Evolutionary conservation across 73 alveolate genomes (phyloP).

Genomic region (Tetrahymena borealis): DNA sequence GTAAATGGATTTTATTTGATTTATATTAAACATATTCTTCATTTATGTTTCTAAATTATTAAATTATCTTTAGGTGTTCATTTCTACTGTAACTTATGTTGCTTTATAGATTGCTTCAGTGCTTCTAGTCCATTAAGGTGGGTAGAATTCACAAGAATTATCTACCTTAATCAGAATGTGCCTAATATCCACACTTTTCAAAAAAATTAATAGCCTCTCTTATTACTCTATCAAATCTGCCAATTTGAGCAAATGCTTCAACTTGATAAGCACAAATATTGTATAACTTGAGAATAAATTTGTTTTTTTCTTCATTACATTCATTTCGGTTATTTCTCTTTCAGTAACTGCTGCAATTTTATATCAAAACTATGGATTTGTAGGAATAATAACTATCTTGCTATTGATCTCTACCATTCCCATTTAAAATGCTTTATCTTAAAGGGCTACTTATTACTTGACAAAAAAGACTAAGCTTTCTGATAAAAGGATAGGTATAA

Average conservation of each 20-base stretch:
- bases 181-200: not conserved
- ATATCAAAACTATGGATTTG: not conserved
- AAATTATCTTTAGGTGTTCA: no score
- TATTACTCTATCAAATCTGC: not conserved
- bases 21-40: no score
- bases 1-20: no score
- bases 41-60: no score
- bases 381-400: not conserved
- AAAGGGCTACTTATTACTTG: not conserved
- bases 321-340: not conserved
- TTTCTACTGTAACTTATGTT: no score
- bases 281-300: not conserved
- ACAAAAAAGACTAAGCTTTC: not conserved
- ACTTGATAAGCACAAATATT: not conserved
- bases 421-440: not conserved
- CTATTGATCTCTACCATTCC: not conserved
- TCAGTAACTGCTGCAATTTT: not conserved
- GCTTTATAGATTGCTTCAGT: no score
- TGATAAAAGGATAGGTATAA: not conserved
- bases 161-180: no score
- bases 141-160: no score
- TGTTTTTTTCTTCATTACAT: not conserved
- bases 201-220: not conserved
- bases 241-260: not conserved
- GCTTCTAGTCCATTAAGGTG: no score